Conservation (phyloP, 2,329 filamentous ascomycete genomes). For the Fusarium ramigenum region DNA sequence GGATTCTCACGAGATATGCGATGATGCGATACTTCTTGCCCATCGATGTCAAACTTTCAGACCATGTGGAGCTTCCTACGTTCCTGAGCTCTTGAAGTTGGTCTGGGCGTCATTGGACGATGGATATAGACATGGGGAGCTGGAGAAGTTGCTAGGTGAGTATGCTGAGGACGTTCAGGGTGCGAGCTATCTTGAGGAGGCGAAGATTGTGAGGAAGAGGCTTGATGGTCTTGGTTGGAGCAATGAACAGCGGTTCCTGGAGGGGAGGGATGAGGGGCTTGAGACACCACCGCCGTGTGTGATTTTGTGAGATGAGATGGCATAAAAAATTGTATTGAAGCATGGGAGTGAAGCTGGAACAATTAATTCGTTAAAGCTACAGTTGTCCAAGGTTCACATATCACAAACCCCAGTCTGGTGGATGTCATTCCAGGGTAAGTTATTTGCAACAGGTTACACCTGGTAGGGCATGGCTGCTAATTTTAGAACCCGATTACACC, state of each 20-base stretch:
- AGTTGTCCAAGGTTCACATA: not conserved
- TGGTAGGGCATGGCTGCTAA: not conserved
- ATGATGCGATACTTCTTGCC: not conserved
- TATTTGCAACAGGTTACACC: not conserved
- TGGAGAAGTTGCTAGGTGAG: slow-evolving; percentile 2
- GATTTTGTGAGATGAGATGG: not conserved
- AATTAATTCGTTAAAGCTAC: not conserved
- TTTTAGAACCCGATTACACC: not conserved
- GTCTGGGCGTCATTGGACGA: slow-evolving; percentile 14
- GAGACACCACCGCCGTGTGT: not conserved
- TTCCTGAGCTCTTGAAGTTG: slow-evolving; percentile 20
- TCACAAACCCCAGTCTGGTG: no score
- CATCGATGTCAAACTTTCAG: slow-evolving; percentile 1
- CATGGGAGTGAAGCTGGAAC: not conserved
- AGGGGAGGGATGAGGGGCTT: not conserved
- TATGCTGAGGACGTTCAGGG: slow-evolving; percentile 15
- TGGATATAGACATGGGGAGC: slow-evolving; percentile 9
- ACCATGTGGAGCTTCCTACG: slow-evolving; percentile 15
- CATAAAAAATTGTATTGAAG: accelerated
- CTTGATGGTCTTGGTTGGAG: slow-evolving; percentile 8
- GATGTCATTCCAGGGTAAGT: not conserved
- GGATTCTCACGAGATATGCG: not conserved
- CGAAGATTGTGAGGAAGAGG: not conserved
- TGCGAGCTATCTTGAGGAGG: slow-evolving; percentile 6
- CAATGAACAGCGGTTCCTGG: not conserved